Evolutionary conservation across 1,284 basidiomycete genomes (phyloP), one percentile per base, ranked within the genome.

Genomic region (Sphagnurus paluster): DNA sequence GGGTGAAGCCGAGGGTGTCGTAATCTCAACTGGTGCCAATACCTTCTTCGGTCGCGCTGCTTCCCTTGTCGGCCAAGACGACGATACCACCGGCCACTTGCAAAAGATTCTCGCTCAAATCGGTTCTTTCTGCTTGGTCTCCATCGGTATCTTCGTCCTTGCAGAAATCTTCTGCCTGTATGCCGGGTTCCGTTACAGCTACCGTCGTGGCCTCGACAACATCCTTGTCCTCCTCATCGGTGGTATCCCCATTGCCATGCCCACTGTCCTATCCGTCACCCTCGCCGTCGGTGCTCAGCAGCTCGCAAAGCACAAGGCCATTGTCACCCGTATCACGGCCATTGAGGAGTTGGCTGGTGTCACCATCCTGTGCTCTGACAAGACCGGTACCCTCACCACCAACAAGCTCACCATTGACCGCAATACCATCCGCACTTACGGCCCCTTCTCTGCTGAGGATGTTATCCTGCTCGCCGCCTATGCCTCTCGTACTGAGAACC

Each of bases 211-310:
- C 77, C 87, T 98, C 59, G 86, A 98, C 79, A 90, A 94, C 78
- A 94, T 97, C 73, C 82, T 97, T 39, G 93, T 97, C 59, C 89
- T 97, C 67, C 80, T 98, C 80, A 97, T 98, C 74, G 92, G 94
- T 80, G 94, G 94, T 81, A 97, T 98, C 64, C 95, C 95, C 65
- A 97, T 97, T 74, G 94, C 93, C 67, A 96, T 98, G 93, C 94
- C 94, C 59, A 96, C 93, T 56, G 94, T 98, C 58, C 72, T 96
- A 56, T 95, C 93, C 48, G 93, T 96, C 72, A 97, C 94, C 28
- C 90, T 98, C 65, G 95, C 94, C 54, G 94, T 98, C 66, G 94
- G 94, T 75, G 94, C 95, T 48, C 93, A 96, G 73, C 94, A 98
- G 68, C 87, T 98, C 58, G 94, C 94, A 63, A 96, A 95, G 79